phyloP scores from a whole-genome alignment of 2,329 filamentous ascomycete genomes.

The Hyphodiscus sp. region DNA sequence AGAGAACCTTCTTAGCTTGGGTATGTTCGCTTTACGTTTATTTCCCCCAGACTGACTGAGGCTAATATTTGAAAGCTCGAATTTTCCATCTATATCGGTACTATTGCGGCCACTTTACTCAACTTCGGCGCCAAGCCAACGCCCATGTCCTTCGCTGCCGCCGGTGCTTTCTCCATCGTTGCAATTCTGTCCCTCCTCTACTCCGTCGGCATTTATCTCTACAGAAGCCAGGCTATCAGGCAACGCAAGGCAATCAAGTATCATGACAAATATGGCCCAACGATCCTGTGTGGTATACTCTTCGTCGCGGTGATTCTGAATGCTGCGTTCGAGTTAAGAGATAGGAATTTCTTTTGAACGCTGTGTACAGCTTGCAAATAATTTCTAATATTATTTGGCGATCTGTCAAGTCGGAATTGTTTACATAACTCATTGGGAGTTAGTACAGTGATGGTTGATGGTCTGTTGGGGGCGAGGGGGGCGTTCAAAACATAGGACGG shows the following conservation, averaged over 20 bases:
- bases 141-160: slow-evolving; percentile 56
- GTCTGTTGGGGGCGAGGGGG: too few species aligned
- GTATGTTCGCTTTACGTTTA: slow-evolving; percentile 39
- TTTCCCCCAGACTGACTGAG: slow-evolving; percentile 1
- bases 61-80: slow-evolving; percentile 57
- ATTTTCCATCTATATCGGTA: slow-evolving; percentile 89
- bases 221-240: slow-evolving; percentile 80
- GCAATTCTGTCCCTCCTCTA: slow-evolving; percentile 77
- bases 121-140: slow-evolving; percentile 65
- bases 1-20: slow-evolving; percentile 94
- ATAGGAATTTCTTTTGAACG: slow-evolving; percentile 33
- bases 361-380: neutral
- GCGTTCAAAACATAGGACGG: too few species aligned
- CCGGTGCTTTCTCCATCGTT: slow-evolving; percentile 75
- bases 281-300: slow-evolving; percentile 64
- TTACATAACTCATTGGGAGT: neutral
- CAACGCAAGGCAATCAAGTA: slow-evolving; percentile 80
- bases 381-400: neutral
- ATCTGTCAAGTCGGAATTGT: neutral
- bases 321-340: slow-evolving; percentile 70
- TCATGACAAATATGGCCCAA: slow-evolving; percentile 86
- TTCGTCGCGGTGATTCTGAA: slow-evolving; percentile 71
- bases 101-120: slow-evolving; percentile 75
- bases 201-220: slow-evolving; percentile 76
- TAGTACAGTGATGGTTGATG: neutral